Evolutionary conservation across 2,329 filamentous ascomycete species (phyloP).

Genomic region (Scedosporium apiospermum): DNA sequence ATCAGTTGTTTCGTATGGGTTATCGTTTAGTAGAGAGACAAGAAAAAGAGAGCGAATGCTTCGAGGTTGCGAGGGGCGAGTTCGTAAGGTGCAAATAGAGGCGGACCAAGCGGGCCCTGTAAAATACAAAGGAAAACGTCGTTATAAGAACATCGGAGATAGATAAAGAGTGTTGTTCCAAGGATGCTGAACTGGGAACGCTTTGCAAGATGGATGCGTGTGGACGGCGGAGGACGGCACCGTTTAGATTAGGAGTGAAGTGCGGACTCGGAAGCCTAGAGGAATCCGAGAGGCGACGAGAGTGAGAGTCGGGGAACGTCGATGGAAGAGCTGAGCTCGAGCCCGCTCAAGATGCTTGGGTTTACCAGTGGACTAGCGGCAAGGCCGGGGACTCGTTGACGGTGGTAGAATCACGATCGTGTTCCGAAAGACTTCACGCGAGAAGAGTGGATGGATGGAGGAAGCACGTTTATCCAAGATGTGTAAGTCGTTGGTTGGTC

Average conservation of each 20-base stretch:
- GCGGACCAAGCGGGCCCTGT: constrained; percentile 18
- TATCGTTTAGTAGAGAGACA: constrained; percentile 6
- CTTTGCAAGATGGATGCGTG: neutral
- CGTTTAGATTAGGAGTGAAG: neutral
- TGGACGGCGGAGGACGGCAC: constrained; percentile 4
- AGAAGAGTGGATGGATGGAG: neutral
- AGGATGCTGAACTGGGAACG: neutral
- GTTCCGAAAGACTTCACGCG: neutral
- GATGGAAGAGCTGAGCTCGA: neutral
- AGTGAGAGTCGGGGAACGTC: neutral
- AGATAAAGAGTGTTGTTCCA: neutral
- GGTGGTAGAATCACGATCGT: neutral
- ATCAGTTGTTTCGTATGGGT: constrained; percentile 2
- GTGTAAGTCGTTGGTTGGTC: neutral
- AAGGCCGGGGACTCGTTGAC: neutral
- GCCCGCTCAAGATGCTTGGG: neutral
- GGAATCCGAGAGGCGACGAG: neutral
- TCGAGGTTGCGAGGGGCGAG: constrained; percentile 10
- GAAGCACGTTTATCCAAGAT: neutral
- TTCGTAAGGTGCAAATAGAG: constrained; percentile 12
- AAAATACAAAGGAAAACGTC: constrained; percentile 24
- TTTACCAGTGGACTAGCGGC: neutral
- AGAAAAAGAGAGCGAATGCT: constrained; percentile 10
- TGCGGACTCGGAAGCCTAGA: neutral
- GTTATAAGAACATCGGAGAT: constrained; percentile 32